These are phyloP conservation scores for Nakataea oryzae DNA, from an alignment of 2,329 filamentous ascomycete species.

Conservation along the genomic window DNA sequence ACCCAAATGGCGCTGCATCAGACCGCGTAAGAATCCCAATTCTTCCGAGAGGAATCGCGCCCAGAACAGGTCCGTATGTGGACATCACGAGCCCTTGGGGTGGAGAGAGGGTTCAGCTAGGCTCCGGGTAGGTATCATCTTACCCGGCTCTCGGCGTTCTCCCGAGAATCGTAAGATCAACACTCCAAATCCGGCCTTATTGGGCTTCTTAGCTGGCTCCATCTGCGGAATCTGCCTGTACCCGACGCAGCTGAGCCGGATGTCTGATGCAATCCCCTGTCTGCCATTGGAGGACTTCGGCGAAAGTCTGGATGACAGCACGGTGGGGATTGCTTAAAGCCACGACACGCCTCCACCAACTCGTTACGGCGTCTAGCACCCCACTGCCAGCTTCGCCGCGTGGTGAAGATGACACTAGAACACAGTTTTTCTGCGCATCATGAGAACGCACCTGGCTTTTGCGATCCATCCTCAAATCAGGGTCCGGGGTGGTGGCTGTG, in stretches of 20 bases:
- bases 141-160: background rate
- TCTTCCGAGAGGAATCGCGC: background rate
- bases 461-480: background rate
- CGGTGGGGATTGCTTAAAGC: background rate
- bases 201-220: background rate
- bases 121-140: background rate
- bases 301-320: no score
- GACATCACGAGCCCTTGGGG: background rate
- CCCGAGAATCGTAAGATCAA: background rate
- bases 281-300: background rate
- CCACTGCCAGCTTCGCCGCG: background rate
- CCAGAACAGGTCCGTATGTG: background rate
- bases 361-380: background rate
- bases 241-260: background rate
- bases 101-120: background rate
- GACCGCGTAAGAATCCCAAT: no score
- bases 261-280: background rate
- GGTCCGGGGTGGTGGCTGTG: no score
- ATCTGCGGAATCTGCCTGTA: background rate
- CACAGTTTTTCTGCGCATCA: background rate
- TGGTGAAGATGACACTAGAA: background rate
- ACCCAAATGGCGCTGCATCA: no score
- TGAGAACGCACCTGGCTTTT: background rate
- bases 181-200: background rate
- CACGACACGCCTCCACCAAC: background rate